phyloP scores from a whole-genome alignment of 192 early-diverging fungal genomes.

The Rhizoclosmatium globosum region DNA sequence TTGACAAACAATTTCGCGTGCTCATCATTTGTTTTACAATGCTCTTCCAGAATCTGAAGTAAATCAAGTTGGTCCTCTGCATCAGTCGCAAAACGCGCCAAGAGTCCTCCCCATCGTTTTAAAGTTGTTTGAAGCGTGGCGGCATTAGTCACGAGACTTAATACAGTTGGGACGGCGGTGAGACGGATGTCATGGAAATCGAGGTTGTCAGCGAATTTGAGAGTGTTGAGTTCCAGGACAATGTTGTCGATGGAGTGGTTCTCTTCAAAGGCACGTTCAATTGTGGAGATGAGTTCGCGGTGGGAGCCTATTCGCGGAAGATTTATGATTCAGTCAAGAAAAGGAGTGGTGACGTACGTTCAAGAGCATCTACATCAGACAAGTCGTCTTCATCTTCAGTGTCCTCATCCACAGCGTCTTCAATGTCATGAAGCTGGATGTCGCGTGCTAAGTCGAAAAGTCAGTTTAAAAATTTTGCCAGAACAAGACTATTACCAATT shows the following conservation, averaged over 20 bases:
- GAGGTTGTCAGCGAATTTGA: constrained; percentile 87
- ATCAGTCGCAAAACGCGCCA: constrained; percentile 71
- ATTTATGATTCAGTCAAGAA: neutral
- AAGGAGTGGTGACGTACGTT: constrained; percentile 2
- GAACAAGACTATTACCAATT: constrained; percentile 5
- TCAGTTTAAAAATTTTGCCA: neutral
- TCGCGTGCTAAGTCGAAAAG: constrained; percentile 1
- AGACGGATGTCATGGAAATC: constrained; percentile 80
- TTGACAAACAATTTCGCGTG: constrained; percentile 66
- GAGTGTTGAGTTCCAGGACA: constrained; percentile 83
- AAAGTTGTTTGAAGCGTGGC: constrained; percentile 31
- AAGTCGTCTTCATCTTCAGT: constrained; percentile 60
- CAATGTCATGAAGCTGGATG: constrained; percentile 33
- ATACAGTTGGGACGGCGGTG: constrained; percentile 75
- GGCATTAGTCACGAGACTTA: constrained; percentile 67
- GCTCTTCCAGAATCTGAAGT: constrained; percentile 48
- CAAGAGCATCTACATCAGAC: constrained; percentile 57
- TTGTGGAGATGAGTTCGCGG: constrained; percentile 73
- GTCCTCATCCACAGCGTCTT: constrained; percentile 49
- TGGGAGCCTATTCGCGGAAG: constrained; percentile 61
- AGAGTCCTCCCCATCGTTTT: constrained; percentile 73
- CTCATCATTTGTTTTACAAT: constrained; percentile 43
- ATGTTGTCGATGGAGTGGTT: constrained; percentile 77
- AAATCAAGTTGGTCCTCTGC: constrained; percentile 81
- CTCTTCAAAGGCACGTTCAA: constrained; percentile 84